These are phyloP conservation scores for Wickerhamomyces sp. DNA, from an alignment of 1,139 yeast species.

Conservation along the genomic window DNA sequence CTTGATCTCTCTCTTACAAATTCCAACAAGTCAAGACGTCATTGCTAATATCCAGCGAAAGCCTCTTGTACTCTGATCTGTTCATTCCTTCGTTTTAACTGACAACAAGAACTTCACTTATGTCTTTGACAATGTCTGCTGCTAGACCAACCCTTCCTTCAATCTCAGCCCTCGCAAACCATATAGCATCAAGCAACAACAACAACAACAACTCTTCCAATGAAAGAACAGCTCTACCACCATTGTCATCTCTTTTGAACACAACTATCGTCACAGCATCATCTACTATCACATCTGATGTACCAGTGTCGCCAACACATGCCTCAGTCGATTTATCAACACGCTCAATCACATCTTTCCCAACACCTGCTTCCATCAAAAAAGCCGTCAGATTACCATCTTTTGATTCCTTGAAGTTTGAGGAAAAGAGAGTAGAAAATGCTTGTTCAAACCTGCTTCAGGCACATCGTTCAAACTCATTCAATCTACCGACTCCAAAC, in stretches of 20 bases:
- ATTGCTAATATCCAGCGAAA: too few relatives aligned
- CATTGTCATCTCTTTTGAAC: not conserved
- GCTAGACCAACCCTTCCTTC: not conserved
- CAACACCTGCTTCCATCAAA: constrained; percentile 6
- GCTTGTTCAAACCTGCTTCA: not conserved
- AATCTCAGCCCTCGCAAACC: not conserved
- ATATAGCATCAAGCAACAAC: too few relatives aligned
- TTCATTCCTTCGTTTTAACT: not conserved
- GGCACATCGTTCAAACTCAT: constrained; percentile 11
- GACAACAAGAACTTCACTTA: not conserved
- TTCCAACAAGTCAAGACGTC: too few relatives aligned
- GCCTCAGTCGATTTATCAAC: constrained; percentile 1
- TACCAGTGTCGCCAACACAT: constrained; percentile 2
- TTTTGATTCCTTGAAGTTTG: constrained; percentile 20
- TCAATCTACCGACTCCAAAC: not conserved
- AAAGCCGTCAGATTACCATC: constrained; percentile 24
- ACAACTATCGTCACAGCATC: not conserved
- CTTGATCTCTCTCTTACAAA: not conserved
- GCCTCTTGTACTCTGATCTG: too few relatives aligned
- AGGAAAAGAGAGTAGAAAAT: not conserved
- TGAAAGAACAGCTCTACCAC: not conserved
- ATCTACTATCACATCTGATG: not conserved
- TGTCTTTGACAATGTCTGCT: not conserved
- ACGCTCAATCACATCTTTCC: not conserved
- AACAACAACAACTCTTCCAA: too few relatives aligned